phyloP scores from a whole-genome alignment of 2,329 filamentous ascomycete species.

The Aurifilum marmelostoma region DNA sequence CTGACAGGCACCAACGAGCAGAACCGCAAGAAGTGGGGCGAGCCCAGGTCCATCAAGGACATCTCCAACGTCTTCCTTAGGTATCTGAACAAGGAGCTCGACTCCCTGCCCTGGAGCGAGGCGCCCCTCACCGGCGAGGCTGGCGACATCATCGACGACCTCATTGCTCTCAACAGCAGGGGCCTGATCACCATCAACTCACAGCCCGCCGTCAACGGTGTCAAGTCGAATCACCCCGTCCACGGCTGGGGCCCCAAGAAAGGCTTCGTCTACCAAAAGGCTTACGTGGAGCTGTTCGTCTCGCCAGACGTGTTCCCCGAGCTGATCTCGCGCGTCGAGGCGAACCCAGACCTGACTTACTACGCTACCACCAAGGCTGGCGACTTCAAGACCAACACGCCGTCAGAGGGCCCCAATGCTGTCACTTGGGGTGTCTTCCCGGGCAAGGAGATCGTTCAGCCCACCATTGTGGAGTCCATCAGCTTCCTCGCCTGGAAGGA shows the following conservation, averaged over 20 bases:
- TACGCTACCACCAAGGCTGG: conserved; percentile 89
- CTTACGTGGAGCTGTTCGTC: conserved; percentile 90
- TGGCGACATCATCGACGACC: conserved; percentile 72
- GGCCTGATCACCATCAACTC: conserved; percentile 97
- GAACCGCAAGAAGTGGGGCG: conserved; percentile 93
- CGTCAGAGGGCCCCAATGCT: conserved; percentile 88
- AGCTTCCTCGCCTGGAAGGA: conserved; percentile 99
- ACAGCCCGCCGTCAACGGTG: conserved; percentile 90
- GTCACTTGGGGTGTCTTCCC: conserved; percentile 99
- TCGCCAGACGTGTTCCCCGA: conserved; percentile 78
- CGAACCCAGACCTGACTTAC: conserved; percentile 83
- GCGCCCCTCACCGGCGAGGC: conserved; percentile 82
- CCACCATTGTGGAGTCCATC: conserved; percentile 97
- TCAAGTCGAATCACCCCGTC: conserved; percentile 81
- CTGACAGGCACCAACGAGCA: conserved; percentile 94
- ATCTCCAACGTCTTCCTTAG: conserved; percentile 81
- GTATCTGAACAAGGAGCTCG: conserved; percentile 80
- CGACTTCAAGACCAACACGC: conserved; percentile 81
- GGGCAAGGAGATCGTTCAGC: conserved; percentile 98
- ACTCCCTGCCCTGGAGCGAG: conserved; percentile 92
- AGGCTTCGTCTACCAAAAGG: conserved; percentile 98
- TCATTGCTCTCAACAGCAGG: conserved; percentile 81
- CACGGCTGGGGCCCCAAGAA: conserved; percentile 95
- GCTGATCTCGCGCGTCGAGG: conserved; percentile 76
- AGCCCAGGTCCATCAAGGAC: conserved; percentile 78